Evolutionary conservation across 2,329 filamentous ascomycete species (phyloP).

Genomic region (Aspergillus phoenicis): DNA sequence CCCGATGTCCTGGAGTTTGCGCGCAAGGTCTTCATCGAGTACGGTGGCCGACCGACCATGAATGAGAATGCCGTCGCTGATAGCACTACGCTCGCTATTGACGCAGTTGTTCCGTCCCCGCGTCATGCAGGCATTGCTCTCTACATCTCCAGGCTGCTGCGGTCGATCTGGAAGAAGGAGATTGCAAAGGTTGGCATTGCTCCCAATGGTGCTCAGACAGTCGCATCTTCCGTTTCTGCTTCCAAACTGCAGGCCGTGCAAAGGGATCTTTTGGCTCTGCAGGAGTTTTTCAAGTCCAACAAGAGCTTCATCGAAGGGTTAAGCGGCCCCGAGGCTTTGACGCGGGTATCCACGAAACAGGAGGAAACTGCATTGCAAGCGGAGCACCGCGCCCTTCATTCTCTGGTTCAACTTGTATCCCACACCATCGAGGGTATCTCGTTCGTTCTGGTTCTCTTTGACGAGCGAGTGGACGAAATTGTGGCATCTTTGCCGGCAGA

Average conservation of each 20-base stretch:
- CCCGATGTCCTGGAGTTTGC: slow-evolving; percentile 84
- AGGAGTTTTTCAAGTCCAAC: slow-evolving; percentile 84
- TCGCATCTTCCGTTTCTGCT: slow-evolving; percentile 67
- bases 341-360: slow-evolving; percentile 75
- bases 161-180: slow-evolving; percentile 80
- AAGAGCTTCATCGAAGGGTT: slow-evolving; percentile 89
- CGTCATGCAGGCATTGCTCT: slow-evolving; percentile 85
- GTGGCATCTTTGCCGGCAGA: slow-evolving; percentile 72
- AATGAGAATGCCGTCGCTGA: slow-evolving; percentile 73
- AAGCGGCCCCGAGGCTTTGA: slow-evolving; percentile 84
- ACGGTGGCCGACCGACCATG: slow-evolving; percentile 82
- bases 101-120: slow-evolving; percentile 83
- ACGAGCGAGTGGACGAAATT: slow-evolving; percentile 89
- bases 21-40: slow-evolving; percentile 85
- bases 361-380: slow-evolving; percentile 91
- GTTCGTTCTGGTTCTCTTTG: slow-evolving; percentile 91
- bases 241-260: slow-evolving; percentile 76
- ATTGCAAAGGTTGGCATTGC: slow-evolving; percentile 64
- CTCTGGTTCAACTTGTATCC: slow-evolving; percentile 79
- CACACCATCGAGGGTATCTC: slow-evolving; percentile 96
- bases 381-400: slow-evolving; percentile 89
- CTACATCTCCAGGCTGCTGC: slow-evolving; percentile 84
- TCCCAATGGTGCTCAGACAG: slow-evolving; percentile 62
- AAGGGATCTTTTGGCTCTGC: slow-evolving; percentile 74
- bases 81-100: slow-evolving; percentile 66